Percentiles rank a stretch among this genome's conserved stretches.
phyloP scores from a whole-genome alignment of 352 stramenopile species.

The Blastocystis sp. region DNA sequence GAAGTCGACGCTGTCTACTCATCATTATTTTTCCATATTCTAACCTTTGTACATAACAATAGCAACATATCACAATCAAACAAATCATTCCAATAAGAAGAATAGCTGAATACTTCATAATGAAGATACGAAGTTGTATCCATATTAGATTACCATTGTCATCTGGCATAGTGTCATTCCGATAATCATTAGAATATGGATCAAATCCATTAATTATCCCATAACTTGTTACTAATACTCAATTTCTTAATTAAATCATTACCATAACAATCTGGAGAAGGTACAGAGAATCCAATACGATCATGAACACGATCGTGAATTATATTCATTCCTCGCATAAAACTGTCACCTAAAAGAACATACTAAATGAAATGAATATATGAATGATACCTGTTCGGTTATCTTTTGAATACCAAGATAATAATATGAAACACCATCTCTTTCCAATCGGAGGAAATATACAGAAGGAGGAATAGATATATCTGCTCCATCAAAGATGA shows the following conservation, averaged over 20 bases:
- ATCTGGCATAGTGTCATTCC: background rate
- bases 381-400: background rate
- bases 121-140: background rate
- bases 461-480: conserved; percentile 11
- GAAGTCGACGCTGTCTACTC: background rate
- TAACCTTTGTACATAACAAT: background rate
- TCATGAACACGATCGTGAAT: conserved; percentile 6
- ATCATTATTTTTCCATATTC: background rate
- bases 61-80: background rate
- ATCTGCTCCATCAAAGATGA: background rate
- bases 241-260: background rate
- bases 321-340: background rate
- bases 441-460: background rate
- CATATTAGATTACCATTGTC: background rate
- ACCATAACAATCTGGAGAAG: background rate
- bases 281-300: background rate
- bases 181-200: background rate
- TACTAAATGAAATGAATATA: background rate
- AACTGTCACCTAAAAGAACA: conserved; percentile 1
- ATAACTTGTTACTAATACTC: background rate
- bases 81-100: background rate
- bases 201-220: background rate
- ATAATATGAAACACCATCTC: background rate
- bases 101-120: background rate
- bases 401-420: conserved; percentile 27